These are phyloP conservation scores for Xanthoconium separans DNA, from an alignment of 1,284 basidiomycete species.

Conservation along the genomic window DNA sequence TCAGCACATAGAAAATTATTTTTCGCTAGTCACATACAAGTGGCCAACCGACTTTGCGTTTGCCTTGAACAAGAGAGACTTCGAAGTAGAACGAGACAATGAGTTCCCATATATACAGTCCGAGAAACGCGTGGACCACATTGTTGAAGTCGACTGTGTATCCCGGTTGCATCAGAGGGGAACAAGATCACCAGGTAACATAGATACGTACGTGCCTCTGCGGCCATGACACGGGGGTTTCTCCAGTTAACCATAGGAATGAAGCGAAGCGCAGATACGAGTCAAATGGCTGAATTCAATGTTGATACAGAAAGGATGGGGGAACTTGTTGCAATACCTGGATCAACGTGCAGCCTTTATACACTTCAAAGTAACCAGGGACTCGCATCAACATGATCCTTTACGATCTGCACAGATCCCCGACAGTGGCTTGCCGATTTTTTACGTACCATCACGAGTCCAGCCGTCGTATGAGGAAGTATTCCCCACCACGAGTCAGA, in stretches of 20 bases:
- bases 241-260: constrained; percentile 58
- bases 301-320: constrained; percentile 5
- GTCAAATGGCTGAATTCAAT: constrained; percentile 3
- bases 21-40: constrained; percentile 41
- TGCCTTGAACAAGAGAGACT: constrained; percentile 55
- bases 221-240: constrained; percentile 44
- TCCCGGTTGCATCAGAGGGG: neutral
- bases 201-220: constrained; percentile 44
- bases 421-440: constrained; percentile 3
- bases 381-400: neutral
- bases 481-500: too few relatives aligned
- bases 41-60: constrained; percentile 61
- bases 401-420: constrained; percentile 12
- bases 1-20: constrained; percentile 3
- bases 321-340: constrained; percentile 7
- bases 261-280: constrained; percentile 16
- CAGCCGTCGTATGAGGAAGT: neutral
- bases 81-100: constrained; percentile 63
- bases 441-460: constrained; percentile 21
- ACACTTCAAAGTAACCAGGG: constrained; percentile 28
- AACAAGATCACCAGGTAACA: neutral
- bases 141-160: constrained; percentile 54
- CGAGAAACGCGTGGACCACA: constrained; percentile 58
- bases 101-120: constrained; percentile 68
- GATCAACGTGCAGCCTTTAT: constrained; percentile 18